Percentiles rank a stretch among this genome's conserved stretches.
These are phyloP conservation scores for Corynespora cassiicola DNA, from an alignment of 2,329 filamentous ascomycete species.

Conservation along the genomic window DNA sequence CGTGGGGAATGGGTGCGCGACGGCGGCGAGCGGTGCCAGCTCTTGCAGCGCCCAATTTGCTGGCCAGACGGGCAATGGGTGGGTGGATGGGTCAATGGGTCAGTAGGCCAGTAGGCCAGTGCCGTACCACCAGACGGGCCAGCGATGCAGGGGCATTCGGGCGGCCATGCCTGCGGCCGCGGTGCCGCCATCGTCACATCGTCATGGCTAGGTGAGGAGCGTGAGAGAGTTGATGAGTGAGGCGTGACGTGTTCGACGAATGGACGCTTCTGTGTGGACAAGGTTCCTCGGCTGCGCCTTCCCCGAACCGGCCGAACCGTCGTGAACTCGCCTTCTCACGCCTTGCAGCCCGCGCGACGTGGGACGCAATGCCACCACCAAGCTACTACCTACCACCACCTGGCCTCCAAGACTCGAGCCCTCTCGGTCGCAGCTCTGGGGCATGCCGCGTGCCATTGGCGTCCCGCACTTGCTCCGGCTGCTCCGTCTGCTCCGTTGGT, in stretches of 20 bases:
- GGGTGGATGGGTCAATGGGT: neutral
- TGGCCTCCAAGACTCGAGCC: too few species aligned
- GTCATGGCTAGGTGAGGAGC: constrained; percentile 23
- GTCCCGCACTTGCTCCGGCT: too few species aligned
- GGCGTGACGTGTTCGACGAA: constrained; percentile 33
- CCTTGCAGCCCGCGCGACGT: constrained; percentile 33
- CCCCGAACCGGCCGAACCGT: constrained; percentile 28
- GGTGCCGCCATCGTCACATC: too few species aligned
- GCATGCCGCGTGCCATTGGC: neutral
- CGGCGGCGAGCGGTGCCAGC: constrained; percentile 24
- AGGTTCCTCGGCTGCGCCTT: constrained; percentile 14
- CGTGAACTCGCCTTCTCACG: constrained; percentile 18
- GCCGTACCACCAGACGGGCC: constrained; percentile 6
- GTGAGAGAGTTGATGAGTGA: constrained; percentile 30
- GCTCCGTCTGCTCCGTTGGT: too few species aligned
- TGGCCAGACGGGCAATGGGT: constrained; percentile 21
- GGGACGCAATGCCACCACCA: constrained; percentile 21
- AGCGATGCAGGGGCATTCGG: constrained; percentile 34
- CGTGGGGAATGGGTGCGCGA: constrained; percentile 24
- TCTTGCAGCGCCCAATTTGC: constrained; percentile 21
- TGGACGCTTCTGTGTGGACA: constrained; percentile 2
- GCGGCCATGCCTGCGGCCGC: too few species aligned
- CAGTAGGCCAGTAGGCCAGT: neutral
- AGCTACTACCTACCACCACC: too few species aligned
- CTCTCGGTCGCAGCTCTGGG: too few species aligned